Evolutionary conservation across 1,284 basidiomycete species (phyloP).

Genomic region (Cryptococcus sp.): DNA sequence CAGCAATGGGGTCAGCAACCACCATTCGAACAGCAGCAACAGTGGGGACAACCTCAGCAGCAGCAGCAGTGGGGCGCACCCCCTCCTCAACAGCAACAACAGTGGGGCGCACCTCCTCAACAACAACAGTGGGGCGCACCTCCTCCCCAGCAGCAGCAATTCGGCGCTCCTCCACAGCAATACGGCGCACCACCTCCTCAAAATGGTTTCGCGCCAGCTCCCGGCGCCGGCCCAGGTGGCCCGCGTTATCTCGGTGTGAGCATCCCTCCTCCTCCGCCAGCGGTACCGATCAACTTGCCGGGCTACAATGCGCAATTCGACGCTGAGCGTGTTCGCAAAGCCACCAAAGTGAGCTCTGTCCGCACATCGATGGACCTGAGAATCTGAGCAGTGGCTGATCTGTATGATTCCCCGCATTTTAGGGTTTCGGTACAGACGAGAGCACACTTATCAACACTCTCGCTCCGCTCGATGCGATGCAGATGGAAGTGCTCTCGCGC

Average conservation of each 20-base stretch:
- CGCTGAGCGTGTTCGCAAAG: constrained; percentile 51
- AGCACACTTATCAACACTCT: constrained; percentile 46
- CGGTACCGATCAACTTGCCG: constrained; percentile 36
- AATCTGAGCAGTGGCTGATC: constrained; percentile 1
- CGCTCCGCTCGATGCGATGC: constrained; percentile 48
- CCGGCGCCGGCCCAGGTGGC: constrained; percentile 16
- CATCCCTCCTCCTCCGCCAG: constrained; percentile 49
- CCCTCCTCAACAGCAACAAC: constrained; percentile 6
- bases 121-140: constrained; percentile 19
- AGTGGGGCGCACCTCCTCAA: constrained; percentile 5
- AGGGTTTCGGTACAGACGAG: constrained; percentile 54
- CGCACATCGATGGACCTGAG: not conserved
- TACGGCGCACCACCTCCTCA: constrained; percentile 28
- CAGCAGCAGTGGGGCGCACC: constrained; percentile 11
- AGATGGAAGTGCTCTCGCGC: constrained; percentile 49
- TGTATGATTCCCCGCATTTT: too few species aligned
- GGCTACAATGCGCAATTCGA: constrained; percentile 52
- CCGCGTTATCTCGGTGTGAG: constrained; percentile 43
- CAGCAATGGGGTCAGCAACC: not conserved
- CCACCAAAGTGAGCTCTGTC: constrained; percentile 44
- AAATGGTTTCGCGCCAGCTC: too few species aligned
- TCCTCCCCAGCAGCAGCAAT: constrained; percentile 13
- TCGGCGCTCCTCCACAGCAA: constrained; percentile 22
- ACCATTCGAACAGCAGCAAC: constrained; percentile 2
- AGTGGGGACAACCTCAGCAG: constrained; percentile 8